A percentile compares a stretch with the other conserved stretches of the same genome.
Evolutionary conservation across 2,329 filamentous ascomycete species (phyloP).

Genomic region (Metarhizium rileyi): DNA sequence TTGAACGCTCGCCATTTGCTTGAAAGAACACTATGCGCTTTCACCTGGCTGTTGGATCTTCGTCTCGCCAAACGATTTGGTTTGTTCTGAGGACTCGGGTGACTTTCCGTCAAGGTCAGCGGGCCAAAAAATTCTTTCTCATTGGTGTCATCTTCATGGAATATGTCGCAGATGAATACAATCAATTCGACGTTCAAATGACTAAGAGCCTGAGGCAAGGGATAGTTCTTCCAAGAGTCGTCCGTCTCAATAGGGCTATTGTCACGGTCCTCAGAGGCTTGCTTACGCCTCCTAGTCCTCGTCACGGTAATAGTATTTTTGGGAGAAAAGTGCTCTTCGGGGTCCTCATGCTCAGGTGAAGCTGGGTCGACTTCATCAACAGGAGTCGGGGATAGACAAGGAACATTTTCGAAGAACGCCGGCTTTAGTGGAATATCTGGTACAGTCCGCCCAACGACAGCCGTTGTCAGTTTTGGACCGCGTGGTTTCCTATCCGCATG

Average conservation of each 20-base stretch:
- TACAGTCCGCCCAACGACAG: conserved; percentile 18
- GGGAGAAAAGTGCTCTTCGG: conserved; percentile 3
- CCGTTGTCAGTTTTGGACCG: conserved; percentile 18
- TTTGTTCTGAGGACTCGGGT: conserved; percentile 9
- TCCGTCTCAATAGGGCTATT: conserved; percentile 18
- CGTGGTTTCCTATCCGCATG: conserved; percentile 26
- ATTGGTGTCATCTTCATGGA: conserved; percentile 44
- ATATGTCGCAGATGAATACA: conserved; percentile 50
- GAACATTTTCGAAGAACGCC: conserved; percentile 29
- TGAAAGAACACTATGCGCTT: conserved; percentile 8
- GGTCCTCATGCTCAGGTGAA: conserved; percentile 11
- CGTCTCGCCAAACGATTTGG: conserved; percentile 8
- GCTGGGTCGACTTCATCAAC: conserved; percentile 11
- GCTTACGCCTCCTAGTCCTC: conserved; percentile 1
- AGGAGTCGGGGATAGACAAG: conserved; percentile 14
- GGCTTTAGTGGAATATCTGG: conserved; percentile 26
- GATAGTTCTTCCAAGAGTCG: conserved; percentile 12
- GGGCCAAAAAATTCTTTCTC: conserved; percentile 40
- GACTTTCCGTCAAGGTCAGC: conserved; percentile 7
- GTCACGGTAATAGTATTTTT: not conserved
- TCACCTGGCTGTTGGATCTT: not conserved
- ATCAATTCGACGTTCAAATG: conserved; percentile 45
- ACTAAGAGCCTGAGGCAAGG: conserved; percentile 48
- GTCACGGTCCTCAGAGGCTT: conserved; percentile 10
- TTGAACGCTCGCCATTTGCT: conserved; percentile 50